Base-by-base conservation (phyloP, 2,329 filamentous ascomycete genomes). In the Beauveria pseudobassiana region DNA sequence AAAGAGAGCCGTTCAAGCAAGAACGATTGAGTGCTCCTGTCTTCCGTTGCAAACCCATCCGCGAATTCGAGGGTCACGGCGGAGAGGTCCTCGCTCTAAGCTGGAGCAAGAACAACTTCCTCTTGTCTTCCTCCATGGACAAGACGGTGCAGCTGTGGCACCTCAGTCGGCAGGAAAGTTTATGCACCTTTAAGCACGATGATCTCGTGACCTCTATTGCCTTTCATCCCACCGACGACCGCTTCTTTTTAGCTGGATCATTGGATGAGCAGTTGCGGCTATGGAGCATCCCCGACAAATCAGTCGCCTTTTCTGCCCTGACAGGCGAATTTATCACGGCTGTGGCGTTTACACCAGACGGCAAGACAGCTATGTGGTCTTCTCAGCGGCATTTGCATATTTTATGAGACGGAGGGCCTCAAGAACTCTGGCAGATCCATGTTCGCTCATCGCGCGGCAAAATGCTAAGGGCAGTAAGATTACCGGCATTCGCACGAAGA, bases 31-130 rank as follows among this genome's bases (percentile, higher is more conserved):
- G 90, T 67, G 93, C 95, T 1, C 93, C 93, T 2, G 93, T 99
- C 1, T 98, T 99, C 71, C 86, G 87, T 65, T 84, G 85, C 55
- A 89, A 90, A 69, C 90, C 93, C 0, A 73, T 90, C 10, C 84
- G 87, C 61, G 89, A 96, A 70, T 97, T 95, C 66, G 77, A 83
- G 59, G 93, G 92, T 5, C 95, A 99, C 71, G 88, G 85, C 0
- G 87, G 89, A 18, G 93, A 96, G 67, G 86, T 99, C 6, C 77
- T 99, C 65, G 93, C 96, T 71, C 74, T 99, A 63, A 96, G 91
- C 72, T 99, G 95, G 95, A 98, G 93, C 78, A 99, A 98, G 80
- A 99, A 99, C 75, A 96, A 96, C 73, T 99, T 99, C 68, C 75
- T 99, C 30, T 80, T 99, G 18, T 97, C 93, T 3, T 96, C 93